phyloP scores from a whole-genome alignment of 2,329 filamentous ascomycete species.

The Monilinia laxa region DNA sequence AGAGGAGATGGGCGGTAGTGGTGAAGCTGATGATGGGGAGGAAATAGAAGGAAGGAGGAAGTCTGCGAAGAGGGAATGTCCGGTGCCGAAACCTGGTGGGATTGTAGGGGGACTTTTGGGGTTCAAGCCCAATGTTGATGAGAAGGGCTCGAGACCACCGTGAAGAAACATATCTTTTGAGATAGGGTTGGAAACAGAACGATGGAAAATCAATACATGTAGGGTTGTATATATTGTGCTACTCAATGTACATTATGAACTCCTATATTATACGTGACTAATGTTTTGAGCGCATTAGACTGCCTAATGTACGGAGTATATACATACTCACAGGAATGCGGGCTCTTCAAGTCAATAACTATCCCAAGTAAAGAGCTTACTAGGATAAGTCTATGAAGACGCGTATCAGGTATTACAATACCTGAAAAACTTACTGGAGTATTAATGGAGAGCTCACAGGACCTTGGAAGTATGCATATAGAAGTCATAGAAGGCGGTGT shows the following conservation, averaged over 20 bases:
- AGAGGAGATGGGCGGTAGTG: slow-evolving; percentile 42
- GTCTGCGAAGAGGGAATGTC: slow-evolving; percentile 68
- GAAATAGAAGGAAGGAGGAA: slow-evolving; percentile 5
- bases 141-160: slow-evolving; percentile 34
- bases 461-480: too few species aligned
- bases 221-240: slow-evolving; percentile 8
- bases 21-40: slow-evolving; percentile 8
- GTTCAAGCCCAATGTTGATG: slow-evolving; percentile 34
- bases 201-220: background rate
- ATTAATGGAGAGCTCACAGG: too few species aligned
- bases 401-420: too few species aligned
- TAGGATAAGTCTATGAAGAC: too few species aligned
- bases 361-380: too few species aligned
- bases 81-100: slow-evolving; percentile 85
- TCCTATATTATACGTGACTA: too few species aligned
- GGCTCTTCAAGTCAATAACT: too few species aligned
- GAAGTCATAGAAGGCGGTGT: too few species aligned
- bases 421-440: too few species aligned
- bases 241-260: background rate
- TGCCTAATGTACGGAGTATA: too few species aligned
- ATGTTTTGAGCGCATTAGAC: too few species aligned
- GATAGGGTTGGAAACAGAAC: background rate
- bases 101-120: slow-evolving; percentile 68
- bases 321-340: too few species aligned
- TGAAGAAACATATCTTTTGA: slow-evolving; percentile 22